phyloP scores from a whole-genome alignment of 106 monocot genomes.

The Platanthera zijinensis region DNA sequence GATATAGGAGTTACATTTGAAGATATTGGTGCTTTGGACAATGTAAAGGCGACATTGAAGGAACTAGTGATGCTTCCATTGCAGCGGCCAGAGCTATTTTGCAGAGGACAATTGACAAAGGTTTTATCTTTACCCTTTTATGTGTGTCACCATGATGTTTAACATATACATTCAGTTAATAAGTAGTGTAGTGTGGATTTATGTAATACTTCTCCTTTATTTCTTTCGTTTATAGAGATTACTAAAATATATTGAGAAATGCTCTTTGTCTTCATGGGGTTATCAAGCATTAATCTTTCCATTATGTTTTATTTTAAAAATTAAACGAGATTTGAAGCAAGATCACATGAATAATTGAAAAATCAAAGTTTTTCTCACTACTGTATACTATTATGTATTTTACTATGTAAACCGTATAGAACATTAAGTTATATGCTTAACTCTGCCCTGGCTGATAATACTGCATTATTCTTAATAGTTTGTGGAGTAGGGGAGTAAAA shows the following conservation, averaged over 20 bases:
- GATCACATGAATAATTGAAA: background rate
- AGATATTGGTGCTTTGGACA: slow-evolving; percentile 94
- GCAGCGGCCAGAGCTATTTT: slow-evolving; percentile 94
- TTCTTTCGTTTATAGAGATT: background rate
- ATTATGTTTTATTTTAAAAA: background rate
- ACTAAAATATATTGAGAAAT: background rate
- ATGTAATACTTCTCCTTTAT: background rate
- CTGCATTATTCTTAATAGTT: background rate
- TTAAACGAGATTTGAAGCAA: background rate
- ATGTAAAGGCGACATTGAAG: slow-evolving; percentile 94
- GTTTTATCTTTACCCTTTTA: slow-evolving; percentile 18
- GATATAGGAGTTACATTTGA: slow-evolving; percentile 98
- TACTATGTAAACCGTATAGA: background rate
- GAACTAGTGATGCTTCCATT: slow-evolving; percentile 99
- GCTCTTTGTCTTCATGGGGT: background rate
- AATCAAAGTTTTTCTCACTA: background rate
- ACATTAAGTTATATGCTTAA: background rate
- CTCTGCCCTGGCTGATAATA: background rate
- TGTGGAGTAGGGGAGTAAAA: background rate
- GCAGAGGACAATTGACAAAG: slow-evolving; percentile 96
- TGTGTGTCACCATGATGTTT: background rate
- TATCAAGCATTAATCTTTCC: background rate
- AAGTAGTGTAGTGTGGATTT: background rate
- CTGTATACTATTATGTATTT: background rate
- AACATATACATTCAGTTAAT: background rate